Conservation (phyloP, 2,329 filamentous ascomycete species). For the Diaporthe citriasiana region DNA sequence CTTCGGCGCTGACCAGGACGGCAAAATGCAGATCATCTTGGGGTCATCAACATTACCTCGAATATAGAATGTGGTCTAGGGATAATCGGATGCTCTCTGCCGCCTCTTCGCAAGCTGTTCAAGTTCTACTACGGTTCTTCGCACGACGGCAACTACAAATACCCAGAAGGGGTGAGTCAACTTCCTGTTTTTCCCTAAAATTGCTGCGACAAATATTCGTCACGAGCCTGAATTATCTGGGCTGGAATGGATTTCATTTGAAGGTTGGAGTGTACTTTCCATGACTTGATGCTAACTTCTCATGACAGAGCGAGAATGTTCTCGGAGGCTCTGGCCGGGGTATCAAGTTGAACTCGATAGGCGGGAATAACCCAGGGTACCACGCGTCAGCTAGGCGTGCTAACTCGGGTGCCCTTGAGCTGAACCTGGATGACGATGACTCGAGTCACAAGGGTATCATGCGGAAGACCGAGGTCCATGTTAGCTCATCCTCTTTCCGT, state of each 20-base stretch:
- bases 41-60: conserved; percentile 11
- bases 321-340: background rate
- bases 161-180: background rate
- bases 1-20: background rate
- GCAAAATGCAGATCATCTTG: background rate
- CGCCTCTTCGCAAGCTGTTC: conserved; percentile 11
- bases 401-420: background rate
- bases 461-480: conserved; percentile 7
- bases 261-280: background rate
- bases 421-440: background rate
- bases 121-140: conserved; percentile 10
- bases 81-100: conserved; percentile 8
- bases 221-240: too few relatives aligned
- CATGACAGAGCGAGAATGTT: conserved; percentile 1
- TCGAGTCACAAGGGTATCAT: conserved; percentile 2
- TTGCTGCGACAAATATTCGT: too few relatives aligned
- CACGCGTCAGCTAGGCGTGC: conserved; percentile 14
- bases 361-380: background rate
- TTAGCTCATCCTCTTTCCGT: background rate
- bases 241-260: too few relatives aligned
- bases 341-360: background rate
- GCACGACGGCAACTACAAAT: background rate
- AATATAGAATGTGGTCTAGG: conserved; percentile 5
- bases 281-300: background rate
- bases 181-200: too few relatives aligned